Base-by-base conservation (phyloP, 352 stramenopile species). In the Pythium pectinolyticum region DNA sequence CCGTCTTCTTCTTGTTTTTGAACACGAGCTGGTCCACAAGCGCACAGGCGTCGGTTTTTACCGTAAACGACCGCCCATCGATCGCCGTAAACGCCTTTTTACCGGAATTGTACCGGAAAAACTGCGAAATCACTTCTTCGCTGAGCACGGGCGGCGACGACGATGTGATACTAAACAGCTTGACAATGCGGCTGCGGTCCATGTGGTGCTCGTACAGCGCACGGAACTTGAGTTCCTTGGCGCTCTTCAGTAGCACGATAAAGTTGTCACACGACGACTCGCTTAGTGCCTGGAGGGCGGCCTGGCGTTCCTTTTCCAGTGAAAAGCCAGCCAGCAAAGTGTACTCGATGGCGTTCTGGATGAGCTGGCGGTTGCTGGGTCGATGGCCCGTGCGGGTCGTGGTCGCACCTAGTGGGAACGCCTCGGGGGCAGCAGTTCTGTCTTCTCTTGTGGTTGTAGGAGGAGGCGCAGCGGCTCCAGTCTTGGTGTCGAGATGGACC, bases 101-200 rank as follows among this genome's bases (percentile, higher is more conserved):
- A 25, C 81, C 83, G 12, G 83, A 91, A 47, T 89, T 94, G 72
- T 94, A 92, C 50, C 86, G 86, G 62, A 92, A 94, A 46, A 92
- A 90, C 66, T 91, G 83, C 11, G 72, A 75, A 30, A 92, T 80
- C 17, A 69, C 52, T 6, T 75, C 73, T 10, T 56, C 14, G 17
- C 70, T 68, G 28, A 86, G 77, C 12, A 69, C 47, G 17, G 57
- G 58, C 0, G 72, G 69, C 14, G 73, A 72, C 20, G 58, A 75
- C 1, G 43, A 72, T 0, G 67, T 54, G 20, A 84, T 34, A 5
- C 75, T 71, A 50, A 75, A 89, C 19, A 90, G 68, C 22, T 72
- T 63, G 12, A 73, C 61, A 4, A 81, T 76, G 5, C 60, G 70
- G 24, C 77, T 63, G n/a, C 54, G 63, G 22, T 87, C 79, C 0